Evolutionary conservation across 208 protist species (phyloP).

Genomic region (Trypanosoma platydactyli): DNA sequence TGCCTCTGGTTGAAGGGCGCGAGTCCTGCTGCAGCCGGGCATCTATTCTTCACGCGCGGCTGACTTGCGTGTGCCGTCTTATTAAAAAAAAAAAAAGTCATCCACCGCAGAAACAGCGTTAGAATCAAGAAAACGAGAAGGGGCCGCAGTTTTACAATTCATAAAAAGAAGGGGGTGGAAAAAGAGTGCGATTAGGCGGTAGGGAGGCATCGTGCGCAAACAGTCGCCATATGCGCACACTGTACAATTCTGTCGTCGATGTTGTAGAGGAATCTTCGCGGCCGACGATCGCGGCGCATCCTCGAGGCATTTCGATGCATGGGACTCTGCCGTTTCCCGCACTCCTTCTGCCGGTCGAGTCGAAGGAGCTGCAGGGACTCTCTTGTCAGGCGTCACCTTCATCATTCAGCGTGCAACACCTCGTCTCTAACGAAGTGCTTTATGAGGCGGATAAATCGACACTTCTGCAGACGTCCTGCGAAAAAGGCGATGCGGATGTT

Average conservation of each 20-base stretch:
- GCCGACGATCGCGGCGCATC: background rate
- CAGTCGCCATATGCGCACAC: background rate
- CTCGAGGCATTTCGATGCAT: conserved; percentile 1
- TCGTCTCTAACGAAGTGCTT: background rate
- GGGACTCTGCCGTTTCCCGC: background rate
- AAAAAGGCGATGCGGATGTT: background rate
- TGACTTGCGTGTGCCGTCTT: too few species aligned
- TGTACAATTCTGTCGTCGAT: background rate
- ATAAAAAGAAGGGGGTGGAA: too few species aligned
- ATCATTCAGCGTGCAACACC: background rate
- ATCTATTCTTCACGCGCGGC: too few species aligned
- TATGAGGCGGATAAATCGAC: background rate
- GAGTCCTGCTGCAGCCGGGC: too few species aligned
- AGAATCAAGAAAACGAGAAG: too few species aligned
- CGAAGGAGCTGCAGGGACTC: background rate
- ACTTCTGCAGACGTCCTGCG: background rate
- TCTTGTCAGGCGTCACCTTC: background rate
- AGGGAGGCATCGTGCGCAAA: background rate
- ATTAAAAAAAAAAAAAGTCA: too few species aligned
- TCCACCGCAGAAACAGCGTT: too few species aligned
- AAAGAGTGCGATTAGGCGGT: too few species aligned
- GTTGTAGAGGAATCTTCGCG: background rate
- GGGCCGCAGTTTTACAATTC: too few species aligned
- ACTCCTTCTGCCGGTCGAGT: background rate
- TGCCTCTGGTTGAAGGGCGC: background rate